Conservation (phyloP, 1,139 yeast species). For the Sugiyamaella neomexicana region DNA sequence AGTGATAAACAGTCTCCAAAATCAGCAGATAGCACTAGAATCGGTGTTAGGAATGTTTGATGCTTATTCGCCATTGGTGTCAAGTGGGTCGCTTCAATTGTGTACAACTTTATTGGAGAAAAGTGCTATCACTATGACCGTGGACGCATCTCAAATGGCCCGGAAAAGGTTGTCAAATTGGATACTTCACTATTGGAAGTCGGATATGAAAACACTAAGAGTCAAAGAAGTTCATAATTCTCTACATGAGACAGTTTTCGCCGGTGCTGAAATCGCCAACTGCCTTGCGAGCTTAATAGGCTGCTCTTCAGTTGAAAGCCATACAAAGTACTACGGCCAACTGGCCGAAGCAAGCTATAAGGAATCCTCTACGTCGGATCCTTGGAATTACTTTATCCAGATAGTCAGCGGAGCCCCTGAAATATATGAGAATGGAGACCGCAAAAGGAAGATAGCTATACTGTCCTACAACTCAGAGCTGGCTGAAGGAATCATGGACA, state of each 20-base stretch:
- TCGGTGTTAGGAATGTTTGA: conserved; percentile 16
- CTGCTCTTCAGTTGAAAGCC: background rate
- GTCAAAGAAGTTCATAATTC: background rate
- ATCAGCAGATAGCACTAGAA: background rate
- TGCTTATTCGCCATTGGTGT: conserved; percentile 19
- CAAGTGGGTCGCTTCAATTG: conserved; percentile 16
- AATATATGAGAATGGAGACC: background rate
- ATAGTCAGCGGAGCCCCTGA: background rate
- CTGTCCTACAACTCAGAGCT: background rate
- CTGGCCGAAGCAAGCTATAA: conserved; percentile 2
- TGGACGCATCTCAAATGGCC: conserved; percentile 7
- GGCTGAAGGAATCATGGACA: background rate
- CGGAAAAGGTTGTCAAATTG: conserved; percentile 17
- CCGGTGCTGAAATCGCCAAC: conserved; percentile 6
- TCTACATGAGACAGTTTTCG: background rate
- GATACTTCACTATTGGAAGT: conserved; percentile 15
- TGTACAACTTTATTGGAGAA: conserved; percentile 10
- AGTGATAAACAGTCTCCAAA: background rate
- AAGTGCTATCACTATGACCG: background rate
- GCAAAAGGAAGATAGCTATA: background rate
- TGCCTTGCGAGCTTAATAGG: background rate
- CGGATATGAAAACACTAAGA: conserved; percentile 1
- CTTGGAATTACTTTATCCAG: conserved; percentile 5
- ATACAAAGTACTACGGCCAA: background rate
- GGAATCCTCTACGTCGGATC: background rate